Percentiles rank a stretch among this genome's conserved stretches.
Evolutionary conservation across 2,329 filamentous ascomycete species (phyloP).

Genomic region (Paecilomyces niveus): DNA sequence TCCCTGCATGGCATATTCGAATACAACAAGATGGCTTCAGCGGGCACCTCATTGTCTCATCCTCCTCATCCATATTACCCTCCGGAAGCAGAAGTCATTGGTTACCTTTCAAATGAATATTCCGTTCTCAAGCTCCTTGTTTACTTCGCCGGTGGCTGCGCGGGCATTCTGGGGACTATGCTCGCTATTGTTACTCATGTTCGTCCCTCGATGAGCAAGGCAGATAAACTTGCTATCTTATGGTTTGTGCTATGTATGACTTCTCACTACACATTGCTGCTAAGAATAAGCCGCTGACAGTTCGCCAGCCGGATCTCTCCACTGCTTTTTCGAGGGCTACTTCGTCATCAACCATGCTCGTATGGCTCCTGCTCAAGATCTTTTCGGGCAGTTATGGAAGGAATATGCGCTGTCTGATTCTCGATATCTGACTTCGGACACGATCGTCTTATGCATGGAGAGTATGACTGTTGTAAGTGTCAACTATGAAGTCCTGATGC

Average conservation of each 20-base stretch:
- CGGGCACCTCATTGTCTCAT: constrained; percentile 33
- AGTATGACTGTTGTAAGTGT: constrained; percentile 64
- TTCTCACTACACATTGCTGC: background rate
- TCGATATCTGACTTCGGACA: constrained; percentile 72
- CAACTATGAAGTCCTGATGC: background rate
- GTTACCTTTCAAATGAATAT: constrained; percentile 61
- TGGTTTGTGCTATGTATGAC: constrained; percentile 68
- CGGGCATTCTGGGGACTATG: constrained; percentile 51
- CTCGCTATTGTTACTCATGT: constrained; percentile 47
- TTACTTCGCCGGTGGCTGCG: constrained; percentile 52
- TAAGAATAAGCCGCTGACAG: background rate
- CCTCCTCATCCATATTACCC: constrained; percentile 71
- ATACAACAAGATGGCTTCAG: constrained; percentile 6
- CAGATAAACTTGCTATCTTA: constrained; percentile 55
- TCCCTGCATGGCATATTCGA: no score
- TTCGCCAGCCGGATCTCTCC: constrained; percentile 46
- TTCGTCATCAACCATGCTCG: constrained; percentile 63
- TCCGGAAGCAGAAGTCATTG: constrained; percentile 52
- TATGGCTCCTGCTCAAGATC: constrained; percentile 60
- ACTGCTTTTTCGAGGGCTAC: constrained; percentile 81
- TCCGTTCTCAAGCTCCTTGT: constrained; percentile 52
- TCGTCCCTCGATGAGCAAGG: constrained; percentile 45
- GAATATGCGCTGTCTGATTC: constrained; percentile 86
- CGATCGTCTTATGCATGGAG: constrained; percentile 84
- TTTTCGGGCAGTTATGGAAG: constrained; percentile 86